Evolutionary conservation across 352 stramenopile genomes (phyloP), one percentile per base, ranked within the genome.

Genomic region (Pseudoperonospora humuli): DNA sequence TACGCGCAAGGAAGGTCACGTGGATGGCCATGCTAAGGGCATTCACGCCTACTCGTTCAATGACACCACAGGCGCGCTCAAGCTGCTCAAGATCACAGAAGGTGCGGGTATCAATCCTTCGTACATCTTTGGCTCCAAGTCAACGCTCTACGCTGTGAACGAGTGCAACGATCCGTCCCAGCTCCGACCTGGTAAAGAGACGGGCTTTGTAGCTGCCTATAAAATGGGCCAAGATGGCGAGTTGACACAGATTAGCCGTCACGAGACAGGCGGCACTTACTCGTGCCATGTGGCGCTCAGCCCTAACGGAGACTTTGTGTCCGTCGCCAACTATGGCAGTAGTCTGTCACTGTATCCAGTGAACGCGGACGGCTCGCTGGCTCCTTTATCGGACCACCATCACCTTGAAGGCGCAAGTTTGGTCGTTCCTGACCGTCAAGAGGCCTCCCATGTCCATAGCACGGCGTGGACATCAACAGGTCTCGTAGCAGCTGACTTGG

Each of bases 381-480:
- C 26, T 4, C 35, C 54, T 7, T 50, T 60, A 0, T 64, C 59
- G 6, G 67, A 84, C 50, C 43, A 74, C 26, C 62, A 78, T 28
- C 36, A 54, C 24, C 86, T 77, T 38, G 18, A 61, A 5, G 70
- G 69, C 3, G 44, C 52, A 11, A 84, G 67, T 31, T 29, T 65
- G 14, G 76, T 59, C 7, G 61, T 71, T 18, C 67, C 72, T 0
- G 69, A 80, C 28, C 75, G 77, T 24, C 80, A 89, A 48, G 76
- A 92, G 27, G 77, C 75, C 3, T 59, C 80, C 0, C 80, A 92
- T 45, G 47, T 86, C 31, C 80, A 92, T 61, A 89, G 76, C 45
- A 75, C 73, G 21, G 74, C 56, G n/a, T 92, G 76, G 77, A 61
- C 70, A 9, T 42, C 58, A 29, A 52, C 53, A 11, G 63, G 37